Evolutionary conservation across 768 basidiomycete species (phyloP).

Genomic region (Boletus tylopilopsis): DNA sequence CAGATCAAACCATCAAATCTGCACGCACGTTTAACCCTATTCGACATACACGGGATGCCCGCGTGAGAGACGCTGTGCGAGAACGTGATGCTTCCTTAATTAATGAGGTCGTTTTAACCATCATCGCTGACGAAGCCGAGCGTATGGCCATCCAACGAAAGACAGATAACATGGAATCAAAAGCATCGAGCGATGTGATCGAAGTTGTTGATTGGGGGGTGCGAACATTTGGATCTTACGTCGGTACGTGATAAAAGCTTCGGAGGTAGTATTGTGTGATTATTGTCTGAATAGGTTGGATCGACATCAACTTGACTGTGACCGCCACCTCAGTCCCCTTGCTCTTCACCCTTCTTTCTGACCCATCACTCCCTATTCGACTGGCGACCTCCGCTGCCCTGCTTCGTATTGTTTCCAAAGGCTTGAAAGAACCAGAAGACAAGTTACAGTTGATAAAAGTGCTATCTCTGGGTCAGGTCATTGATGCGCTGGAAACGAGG

Average conservation of each 20-base stretch:
- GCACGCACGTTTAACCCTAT: constrained; percentile 68
- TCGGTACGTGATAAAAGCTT: constrained; percentile 57
- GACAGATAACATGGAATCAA: constrained; percentile 37
- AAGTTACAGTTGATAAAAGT: constrained; percentile 90
- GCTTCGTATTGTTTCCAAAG: constrained; percentile 83
- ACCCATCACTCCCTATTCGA: constrained; percentile 74
- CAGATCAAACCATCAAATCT: constrained; percentile 89
- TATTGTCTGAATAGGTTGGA: constrained; percentile 69
- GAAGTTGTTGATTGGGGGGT: constrained; percentile 94
- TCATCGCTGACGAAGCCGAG: constrained; percentile 68
- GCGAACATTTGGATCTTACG: constrained; percentile 88
- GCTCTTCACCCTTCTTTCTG: constrained; percentile 78
- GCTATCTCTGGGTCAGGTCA: constrained; percentile 76
- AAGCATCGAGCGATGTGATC: constrained; percentile 53
- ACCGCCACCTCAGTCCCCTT: constrained; percentile 85
- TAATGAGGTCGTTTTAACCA: constrained; percentile 83
- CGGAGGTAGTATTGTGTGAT: background rate
- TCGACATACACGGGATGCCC: constrained; percentile 77
- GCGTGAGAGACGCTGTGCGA: constrained; percentile 85
- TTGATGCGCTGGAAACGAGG: constrained; percentile 77
- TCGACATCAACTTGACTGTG: constrained; percentile 94
- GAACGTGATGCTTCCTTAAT: constrained; percentile 84
- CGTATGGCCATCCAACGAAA: constrained; percentile 53
- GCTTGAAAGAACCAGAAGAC: constrained; percentile 85
- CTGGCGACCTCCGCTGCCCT: constrained; percentile 79